Evolutionary conservation across 1,139 yeast genomes (phyloP).

Genomic region (Scheffersomyces lignicola): DNA sequence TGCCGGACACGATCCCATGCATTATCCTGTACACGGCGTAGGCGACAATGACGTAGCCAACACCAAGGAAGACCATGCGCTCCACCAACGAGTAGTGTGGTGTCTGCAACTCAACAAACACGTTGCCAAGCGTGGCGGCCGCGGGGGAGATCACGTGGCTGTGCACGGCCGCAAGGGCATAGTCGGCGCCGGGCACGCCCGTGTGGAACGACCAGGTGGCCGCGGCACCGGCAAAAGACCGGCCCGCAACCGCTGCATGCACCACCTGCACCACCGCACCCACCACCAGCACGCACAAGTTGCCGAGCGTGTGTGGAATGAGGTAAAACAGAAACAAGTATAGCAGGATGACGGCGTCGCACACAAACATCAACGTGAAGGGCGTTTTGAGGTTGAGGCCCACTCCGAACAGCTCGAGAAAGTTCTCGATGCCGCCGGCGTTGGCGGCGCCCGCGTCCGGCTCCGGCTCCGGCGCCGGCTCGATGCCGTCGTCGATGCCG

Average conservation of each 20-base stretch:
- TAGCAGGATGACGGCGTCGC: constrained; percentile 43
- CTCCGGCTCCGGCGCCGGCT: constrained; percentile 13
- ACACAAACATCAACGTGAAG: constrained; percentile 31
- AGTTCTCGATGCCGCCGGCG: constrained; percentile 22
- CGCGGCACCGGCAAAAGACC: background rate
- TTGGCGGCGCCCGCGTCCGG: constrained; percentile 14
- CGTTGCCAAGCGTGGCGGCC: constrained; percentile 16
- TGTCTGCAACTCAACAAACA: constrained; percentile 16
- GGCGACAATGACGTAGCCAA: constrained; percentile 42
- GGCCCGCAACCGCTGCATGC: background rate
- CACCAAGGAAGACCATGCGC: constrained; percentile 28
- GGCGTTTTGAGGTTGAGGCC: constrained; percentile 38
- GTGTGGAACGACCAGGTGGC: constrained; percentile 4
- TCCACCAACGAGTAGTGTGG: constrained; percentile 27
- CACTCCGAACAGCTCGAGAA: constrained; percentile 40
- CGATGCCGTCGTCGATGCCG: constrained; percentile 12
- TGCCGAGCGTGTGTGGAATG: constrained; percentile 57
- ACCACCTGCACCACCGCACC: constrained; percentile 10
- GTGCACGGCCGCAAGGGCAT: constrained; percentile 8
- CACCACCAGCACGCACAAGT: constrained; percentile 19
- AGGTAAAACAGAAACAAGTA: constrained; percentile 51
- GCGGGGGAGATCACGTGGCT: constrained; percentile 20
- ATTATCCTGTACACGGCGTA: constrained; percentile 31
- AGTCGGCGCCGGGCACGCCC: constrained; percentile 14
- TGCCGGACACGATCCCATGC: constrained; percentile 32